Conservation (phyloP, 2,329 filamentous ascomycete species). For the Claviceps pazoutovae region DNA sequence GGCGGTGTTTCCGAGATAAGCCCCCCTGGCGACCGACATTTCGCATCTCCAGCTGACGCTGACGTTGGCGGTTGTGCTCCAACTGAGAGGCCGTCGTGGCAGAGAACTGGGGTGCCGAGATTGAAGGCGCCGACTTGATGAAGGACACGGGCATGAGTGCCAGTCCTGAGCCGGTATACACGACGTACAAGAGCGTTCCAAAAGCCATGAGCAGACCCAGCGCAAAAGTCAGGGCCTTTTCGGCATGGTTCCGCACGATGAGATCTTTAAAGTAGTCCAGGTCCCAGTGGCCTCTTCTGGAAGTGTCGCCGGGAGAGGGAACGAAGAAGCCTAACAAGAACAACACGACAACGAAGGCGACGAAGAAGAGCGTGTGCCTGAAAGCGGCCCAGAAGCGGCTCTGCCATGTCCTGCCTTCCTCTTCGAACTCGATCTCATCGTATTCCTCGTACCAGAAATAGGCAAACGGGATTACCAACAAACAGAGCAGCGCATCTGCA, state of each 20-base stretch:
- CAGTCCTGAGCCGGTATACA: conserved; percentile 82
- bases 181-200: conserved; percentile 69
- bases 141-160: conserved; percentile 79
- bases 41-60: conserved; percentile 79
- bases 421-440: conserved; percentile 77
- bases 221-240: conserved; percentile 82
- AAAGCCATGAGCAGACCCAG: conserved; percentile 79
- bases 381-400: conserved; percentile 68
- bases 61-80: conserved; percentile 77
- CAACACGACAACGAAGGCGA: conserved; percentile 64
- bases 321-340: conserved; percentile 93
- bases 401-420: conserved; percentile 58
- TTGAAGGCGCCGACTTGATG: conserved; percentile 79
- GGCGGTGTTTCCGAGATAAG: conserved; percentile 70
- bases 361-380: conserved; percentile 81
- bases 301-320: conserved; percentile 57
- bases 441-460: conserved; percentile 99
- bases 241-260: conserved; percentile 66
- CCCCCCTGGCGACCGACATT: conserved; percentile 61
- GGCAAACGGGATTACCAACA: conserved; percentile 82
- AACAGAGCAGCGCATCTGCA: conserved; percentile 75
- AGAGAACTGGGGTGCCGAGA: conserved; percentile 67
- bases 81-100: conserved; percentile 69
- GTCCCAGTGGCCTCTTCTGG: conserved; percentile 51
- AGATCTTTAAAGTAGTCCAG: conserved; percentile 86